Base-by-base conservation (phyloP, 2,329 filamentous ascomycete genomes). In the Beauveria pseudobassiana region DNA sequence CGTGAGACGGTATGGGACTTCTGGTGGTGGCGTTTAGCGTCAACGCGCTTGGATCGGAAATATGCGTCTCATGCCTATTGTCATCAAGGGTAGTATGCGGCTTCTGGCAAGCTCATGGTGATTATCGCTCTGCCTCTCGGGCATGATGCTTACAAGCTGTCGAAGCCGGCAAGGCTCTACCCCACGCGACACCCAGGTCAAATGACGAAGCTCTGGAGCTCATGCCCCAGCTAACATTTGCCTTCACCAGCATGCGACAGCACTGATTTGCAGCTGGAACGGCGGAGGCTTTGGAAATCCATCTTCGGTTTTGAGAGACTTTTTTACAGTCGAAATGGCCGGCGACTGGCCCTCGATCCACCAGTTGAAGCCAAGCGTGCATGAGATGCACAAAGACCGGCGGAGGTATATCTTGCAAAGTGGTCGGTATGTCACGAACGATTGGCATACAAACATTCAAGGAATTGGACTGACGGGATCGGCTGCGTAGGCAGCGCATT, bases 31-130 rank as follows among this genome's bases (percentile, higher is more conserved):
- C 69, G 62, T 28, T 60, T 51, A 74, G 72, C 68, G 52, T 38
- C 42, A 48, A 28, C 18, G 60, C 62, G 64, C 30, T 28, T 28
- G 16, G 5, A 26, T 40, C 24, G 20, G 12, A 5, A 16, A 30
- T 42, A 42, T 12, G 18, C 20, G 51, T 62, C 9, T 43, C 30
- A 46, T 79, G 96, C 93, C 93, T 91, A 77, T 93, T 87, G 80
- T 97, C 93, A 84, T 98, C 93, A 76, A 90, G 97, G 74, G 99
- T 92, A n/a, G 80, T 98, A 93, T 71, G 99, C 82, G 73, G 93
- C 95, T 81, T 98, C 93, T 90, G 72, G 90, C 86, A 78, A 86
- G 78, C 84, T 90, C 89, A 93, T 93, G 73, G 76, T 87, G 74
- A 71, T 64, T 64, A 65, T 67, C 64, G 67, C 30, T 59, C 45